These are phyloP conservation scores for Solanum hybrid DNA, from an alignment of 305 asterid species.

Conservation along the genomic window DNA sequence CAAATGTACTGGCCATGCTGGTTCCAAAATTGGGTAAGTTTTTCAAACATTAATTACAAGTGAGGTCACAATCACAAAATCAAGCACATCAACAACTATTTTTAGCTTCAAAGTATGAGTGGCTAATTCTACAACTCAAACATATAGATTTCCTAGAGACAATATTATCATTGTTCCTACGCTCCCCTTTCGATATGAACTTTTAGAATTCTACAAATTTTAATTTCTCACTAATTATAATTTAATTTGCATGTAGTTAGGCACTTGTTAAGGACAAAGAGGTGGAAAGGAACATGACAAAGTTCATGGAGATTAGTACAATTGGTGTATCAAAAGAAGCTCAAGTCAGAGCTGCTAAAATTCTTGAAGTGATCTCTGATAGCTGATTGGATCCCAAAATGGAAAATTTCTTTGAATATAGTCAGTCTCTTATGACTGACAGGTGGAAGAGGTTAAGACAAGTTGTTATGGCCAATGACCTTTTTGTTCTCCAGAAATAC, in stretches of 20 bases:
- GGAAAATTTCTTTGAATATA: conserved; percentile 42
- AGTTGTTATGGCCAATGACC: conserved; percentile 7
- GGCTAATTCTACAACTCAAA: too few relatives aligned
- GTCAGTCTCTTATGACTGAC: conserved; percentile 27
- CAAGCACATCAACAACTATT: too few relatives aligned
- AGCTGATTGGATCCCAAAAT: conserved; percentile 31
- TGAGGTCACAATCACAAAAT: too few relatives aligned
- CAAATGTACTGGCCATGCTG: conserved; percentile 89
- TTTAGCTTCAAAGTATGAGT: too few relatives aligned
- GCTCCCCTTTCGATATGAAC: too few relatives aligned
- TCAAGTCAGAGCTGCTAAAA: conserved; percentile 61
- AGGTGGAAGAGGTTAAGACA: conserved; percentile 53
- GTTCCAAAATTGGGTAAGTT: conserved; percentile 68
- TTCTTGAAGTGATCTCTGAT: conserved; percentile 39
- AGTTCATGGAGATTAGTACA: conserved; percentile 9
- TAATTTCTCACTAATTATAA: background rate
- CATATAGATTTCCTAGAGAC: too few relatives aligned
- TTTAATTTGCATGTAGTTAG: conserved; percentile 40
- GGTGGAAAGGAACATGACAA: background rate
- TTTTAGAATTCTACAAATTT: background rate
- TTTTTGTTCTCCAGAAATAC: conserved; percentile 36
- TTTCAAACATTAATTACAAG: background rate
- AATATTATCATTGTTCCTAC: too few relatives aligned
- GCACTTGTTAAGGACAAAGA: conserved; percentile 51
- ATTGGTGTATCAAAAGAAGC: conserved; percentile 85